phyloP scores from a whole-genome alignment of 2,329 filamentous ascomycete species.

The Neurospora sp. region DNA sequence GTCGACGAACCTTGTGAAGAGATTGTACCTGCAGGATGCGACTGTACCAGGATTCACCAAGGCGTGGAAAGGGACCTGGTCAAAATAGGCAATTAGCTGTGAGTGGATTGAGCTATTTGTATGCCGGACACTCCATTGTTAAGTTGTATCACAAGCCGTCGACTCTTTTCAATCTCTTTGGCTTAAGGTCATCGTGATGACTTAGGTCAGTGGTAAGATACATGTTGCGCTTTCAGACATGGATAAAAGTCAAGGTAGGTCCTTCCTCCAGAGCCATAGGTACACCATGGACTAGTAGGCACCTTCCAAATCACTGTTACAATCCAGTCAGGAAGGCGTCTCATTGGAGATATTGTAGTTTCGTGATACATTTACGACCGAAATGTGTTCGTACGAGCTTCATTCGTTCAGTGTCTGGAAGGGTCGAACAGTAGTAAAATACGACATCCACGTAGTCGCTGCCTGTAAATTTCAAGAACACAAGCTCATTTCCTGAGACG shows the following conservation, averaged over 20 bases:
- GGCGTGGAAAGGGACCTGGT: not conserved
- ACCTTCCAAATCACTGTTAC: not conserved
- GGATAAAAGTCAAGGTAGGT: not conserved
- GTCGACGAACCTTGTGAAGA: not conserved
- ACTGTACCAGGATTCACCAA: not conserved
- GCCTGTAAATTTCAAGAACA: not conserved
- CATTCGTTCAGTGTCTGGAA: not conserved
- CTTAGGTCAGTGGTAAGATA: not conserved
- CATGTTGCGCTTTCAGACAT: not conserved
- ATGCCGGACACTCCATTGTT: not conserved
- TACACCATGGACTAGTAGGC: not conserved
- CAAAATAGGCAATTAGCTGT: not conserved
- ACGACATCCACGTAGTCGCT: not conserved
- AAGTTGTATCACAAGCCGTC: not conserved
- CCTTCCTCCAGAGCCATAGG: not conserved
- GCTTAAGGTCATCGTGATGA: not conserved
- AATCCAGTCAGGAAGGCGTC: not conserved
- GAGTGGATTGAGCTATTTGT: not conserved
- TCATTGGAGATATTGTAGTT: not conserved
- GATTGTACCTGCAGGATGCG: not conserved
- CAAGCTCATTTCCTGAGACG: not conserved
- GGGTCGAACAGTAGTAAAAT: not conserved
- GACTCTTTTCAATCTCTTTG: not conserved
- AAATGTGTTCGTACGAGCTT: not conserved
- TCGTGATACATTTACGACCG: not conserved